Conservation (phyloP, 2,329 filamentous ascomycete species). For the Claviceps citrina region DNA sequence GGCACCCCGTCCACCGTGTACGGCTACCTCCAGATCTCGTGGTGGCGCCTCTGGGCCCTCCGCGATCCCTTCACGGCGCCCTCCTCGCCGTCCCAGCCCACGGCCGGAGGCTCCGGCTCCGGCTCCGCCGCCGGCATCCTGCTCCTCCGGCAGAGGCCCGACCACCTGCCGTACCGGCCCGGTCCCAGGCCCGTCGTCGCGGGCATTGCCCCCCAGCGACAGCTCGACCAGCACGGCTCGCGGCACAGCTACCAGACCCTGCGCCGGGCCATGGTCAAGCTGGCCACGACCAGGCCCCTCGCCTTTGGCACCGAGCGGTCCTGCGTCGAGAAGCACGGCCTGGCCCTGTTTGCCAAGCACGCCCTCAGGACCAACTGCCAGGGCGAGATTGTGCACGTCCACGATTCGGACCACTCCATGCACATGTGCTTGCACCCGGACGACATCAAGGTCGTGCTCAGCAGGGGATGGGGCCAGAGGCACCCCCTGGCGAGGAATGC, state of each 20-base stretch:
- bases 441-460: conserved; percentile 56
- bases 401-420: conserved; percentile 60
- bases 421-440: conserved; percentile 69
- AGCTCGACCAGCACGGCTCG: conserved; percentile 51
- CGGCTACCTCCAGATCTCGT: conserved; percentile 60
- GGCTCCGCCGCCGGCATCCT: conserved; percentile 52
- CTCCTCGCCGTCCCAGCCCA: conserved; percentile 33
- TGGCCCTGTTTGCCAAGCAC: conserved; percentile 54
- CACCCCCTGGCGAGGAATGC: conserved; percentile 52
- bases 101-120: conserved; percentile 18
- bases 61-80: conserved; percentile 53
- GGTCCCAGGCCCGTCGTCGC: conserved; percentile 51
- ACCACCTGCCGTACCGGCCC: conserved; percentile 42
- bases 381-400: conserved; percentile 72
- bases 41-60: conserved; percentile 55
- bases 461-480: conserved; percentile 64
- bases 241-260: conserved; percentile 39
- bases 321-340: conserved; percentile 69
- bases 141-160: conserved; percentile 8
- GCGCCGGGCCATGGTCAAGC: conserved; percentile 32
- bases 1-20: conserved; percentile 59
- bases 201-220: conserved; percentile 70
- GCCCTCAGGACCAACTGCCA: conserved; percentile 56
- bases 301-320: conserved; percentile 48
- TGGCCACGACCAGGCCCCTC: conserved; percentile 31